These are phyloP conservation scores for Neoascochyta sp. DNA, from an alignment of 2,329 filamentous ascomycete species.

Conservation along the genomic window DNA sequence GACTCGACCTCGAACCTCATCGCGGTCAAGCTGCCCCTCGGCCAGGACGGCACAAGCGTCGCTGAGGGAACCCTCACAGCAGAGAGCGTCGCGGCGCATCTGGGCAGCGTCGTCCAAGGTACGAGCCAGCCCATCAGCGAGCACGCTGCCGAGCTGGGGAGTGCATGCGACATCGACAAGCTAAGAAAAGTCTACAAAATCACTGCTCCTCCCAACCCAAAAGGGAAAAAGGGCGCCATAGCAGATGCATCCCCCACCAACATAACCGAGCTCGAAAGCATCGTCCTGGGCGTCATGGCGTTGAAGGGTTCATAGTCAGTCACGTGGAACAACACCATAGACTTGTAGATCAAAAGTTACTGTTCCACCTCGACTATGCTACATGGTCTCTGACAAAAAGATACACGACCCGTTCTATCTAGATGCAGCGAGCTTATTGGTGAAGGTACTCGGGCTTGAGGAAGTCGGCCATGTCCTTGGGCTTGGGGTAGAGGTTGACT, in stretches of 20 bases:
- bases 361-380: slow-evolving; percentile 32
- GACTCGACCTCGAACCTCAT: slow-evolving; percentile 69
- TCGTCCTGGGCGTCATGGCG: slow-evolving; percentile 74
- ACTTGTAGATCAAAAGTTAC: slow-evolving; percentile 12
- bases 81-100: slow-evolving; percentile 26
- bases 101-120: slow-evolving; percentile 25
- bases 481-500: slow-evolving; percentile 57
- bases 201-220: too few relatives aligned
- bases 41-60: slow-evolving; percentile 2
- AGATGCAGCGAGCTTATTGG: slow-evolving; percentile 23
- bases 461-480: slow-evolving; percentile 95
- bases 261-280: slow-evolving; percentile 66
- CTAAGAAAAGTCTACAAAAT: slow-evolving; percentile 87
- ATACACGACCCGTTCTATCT: slow-evolving; percentile 24
- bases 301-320: slow-evolving; percentile 54
- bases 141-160: slow-evolving; percentile 50
- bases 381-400: slow-evolving; percentile 34
- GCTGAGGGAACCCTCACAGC: slow-evolving; percentile 11
- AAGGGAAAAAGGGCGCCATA: slow-evolving; percentile 33
- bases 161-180: slow-evolving; percentile 48
- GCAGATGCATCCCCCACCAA: too few relatives aligned
- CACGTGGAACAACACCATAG: slow-evolving; percentile 1
- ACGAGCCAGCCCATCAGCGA: slow-evolving; percentile 19
- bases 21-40: slow-evolving; percentile 68
- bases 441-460: slow-evolving; percentile 95